A percentile compares a stretch with the other conserved stretches of the same genome.
phyloP scores from a whole-genome alignment of 2,329 filamentous ascomycete genomes.

The Diaporthe australafricana region DNA sequence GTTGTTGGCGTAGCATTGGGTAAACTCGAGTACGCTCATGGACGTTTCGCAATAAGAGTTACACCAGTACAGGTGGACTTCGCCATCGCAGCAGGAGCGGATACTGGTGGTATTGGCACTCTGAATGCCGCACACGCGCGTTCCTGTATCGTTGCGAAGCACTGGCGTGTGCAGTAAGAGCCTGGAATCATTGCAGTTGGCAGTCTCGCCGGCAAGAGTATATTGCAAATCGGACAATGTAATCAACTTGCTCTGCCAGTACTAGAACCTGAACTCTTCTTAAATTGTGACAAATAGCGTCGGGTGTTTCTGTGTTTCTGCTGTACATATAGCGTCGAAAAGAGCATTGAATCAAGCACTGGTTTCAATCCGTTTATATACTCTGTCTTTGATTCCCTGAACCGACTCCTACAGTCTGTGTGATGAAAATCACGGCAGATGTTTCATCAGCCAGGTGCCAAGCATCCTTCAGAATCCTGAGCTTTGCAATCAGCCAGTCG shows the following conservation, averaged over 20 bases:
- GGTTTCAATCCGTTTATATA: too few relatives aligned
- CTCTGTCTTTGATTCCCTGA: too few relatives aligned
- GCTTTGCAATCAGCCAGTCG: neutral
- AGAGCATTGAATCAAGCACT: neutral
- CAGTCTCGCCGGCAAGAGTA: neutral
- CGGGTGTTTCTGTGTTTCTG: too few relatives aligned
- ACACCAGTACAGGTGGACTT: constrained; percentile 4
- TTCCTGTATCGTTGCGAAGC: neutral
- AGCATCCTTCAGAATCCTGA: constrained; percentile 5
- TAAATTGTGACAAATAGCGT: too few relatives aligned
- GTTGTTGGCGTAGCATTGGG: neutral
- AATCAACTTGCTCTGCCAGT: neutral
- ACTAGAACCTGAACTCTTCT: neutral
- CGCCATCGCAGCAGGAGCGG: constrained; percentile 10
- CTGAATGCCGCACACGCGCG: neutral
- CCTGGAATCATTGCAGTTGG: constrained; percentile 3
- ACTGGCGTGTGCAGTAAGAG: neutral
- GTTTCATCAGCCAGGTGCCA: neutral
- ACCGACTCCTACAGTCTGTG: neutral
- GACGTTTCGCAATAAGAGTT: neutral
- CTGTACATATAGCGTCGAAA: neutral
- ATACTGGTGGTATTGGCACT: constrained; percentile 11
- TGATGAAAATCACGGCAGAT: neutral
- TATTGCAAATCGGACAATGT: constrained; percentile 3
- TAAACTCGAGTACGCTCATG: neutral